Percentiles rank a stretch among this genome's conserved stretches.
These are phyloP conservation scores for Cercospora sp. DNA, from an alignment of 2,329 filamentous ascomycete genomes.

Conservation along the genomic window DNA sequence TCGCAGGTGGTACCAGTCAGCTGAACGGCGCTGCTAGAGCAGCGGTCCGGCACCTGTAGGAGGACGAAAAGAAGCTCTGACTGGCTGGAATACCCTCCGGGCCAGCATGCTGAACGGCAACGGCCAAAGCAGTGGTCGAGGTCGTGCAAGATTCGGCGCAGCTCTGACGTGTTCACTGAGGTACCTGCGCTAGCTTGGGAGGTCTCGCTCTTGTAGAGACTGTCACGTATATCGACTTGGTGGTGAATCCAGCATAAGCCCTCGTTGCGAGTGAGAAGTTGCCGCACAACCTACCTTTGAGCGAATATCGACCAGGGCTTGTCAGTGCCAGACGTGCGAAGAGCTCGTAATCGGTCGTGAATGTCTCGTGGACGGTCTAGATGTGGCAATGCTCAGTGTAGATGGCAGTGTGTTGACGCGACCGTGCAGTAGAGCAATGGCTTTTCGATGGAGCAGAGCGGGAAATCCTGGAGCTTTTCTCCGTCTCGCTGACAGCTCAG, in stretches of 20 bases:
- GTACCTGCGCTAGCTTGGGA: conserved; percentile 28
- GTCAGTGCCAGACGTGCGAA: neutral
- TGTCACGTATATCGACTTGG: neutral
- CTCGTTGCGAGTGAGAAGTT: neutral
- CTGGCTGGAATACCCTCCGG: conserved; percentile 14
- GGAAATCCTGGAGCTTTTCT: neutral
- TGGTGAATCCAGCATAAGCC: neutral
- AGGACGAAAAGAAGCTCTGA: conserved; percentile 18
- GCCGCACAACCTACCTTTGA: neutral
- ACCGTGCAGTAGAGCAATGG: neutral
- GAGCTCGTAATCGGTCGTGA: neutral
- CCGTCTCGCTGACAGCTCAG: neutral
- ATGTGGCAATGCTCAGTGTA: neutral
- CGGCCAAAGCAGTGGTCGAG: conserved; percentile 2
- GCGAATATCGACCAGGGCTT: neutral
- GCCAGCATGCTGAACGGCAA: conserved; percentile 15
- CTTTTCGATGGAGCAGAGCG: neutral
- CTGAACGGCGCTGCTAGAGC: conserved; percentile 7
- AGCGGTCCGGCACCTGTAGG: conserved; percentile 12
- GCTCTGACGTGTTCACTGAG: conserved; percentile 25
- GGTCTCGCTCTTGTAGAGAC: neutral
- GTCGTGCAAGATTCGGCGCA: conserved; percentile 8
- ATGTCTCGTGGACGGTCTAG: neutral
- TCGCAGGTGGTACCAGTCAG: conserved; percentile 16
- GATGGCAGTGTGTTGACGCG: neutral